Conservation (phyloP, 2,329 filamentous ascomycete genomes). For the Beauveria pseudobassiana region DNA sequence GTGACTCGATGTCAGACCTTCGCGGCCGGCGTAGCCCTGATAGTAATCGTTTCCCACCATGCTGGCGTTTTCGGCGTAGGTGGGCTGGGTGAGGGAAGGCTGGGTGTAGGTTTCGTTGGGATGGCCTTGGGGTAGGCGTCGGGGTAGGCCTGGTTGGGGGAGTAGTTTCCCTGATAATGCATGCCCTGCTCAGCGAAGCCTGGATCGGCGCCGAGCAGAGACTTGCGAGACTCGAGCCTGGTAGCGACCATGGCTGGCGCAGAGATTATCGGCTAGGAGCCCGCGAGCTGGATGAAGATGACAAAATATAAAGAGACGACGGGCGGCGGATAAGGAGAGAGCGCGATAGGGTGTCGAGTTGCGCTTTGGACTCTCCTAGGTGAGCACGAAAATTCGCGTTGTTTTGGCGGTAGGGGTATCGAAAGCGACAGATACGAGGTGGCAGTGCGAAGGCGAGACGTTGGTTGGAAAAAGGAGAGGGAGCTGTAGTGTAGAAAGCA, state of each 20-base stretch:
- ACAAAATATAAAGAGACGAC: not conserved
- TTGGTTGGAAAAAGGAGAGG: not conserved
- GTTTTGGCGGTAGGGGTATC: not conserved
- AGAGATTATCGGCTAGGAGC: not conserved
- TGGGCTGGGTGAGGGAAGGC: slow-evolving; percentile 19
- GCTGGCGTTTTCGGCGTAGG: slow-evolving; percentile 22
- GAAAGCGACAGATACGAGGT: not conserved
- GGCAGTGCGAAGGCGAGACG: not conserved
- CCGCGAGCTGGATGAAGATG: not conserved
- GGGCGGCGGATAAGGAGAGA: not conserved
- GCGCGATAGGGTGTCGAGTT: not conserved
- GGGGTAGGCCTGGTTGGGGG: slow-evolving; percentile 15
- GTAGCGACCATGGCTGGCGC: slow-evolving; percentile 28
- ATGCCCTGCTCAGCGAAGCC: slow-evolving; percentile 27
- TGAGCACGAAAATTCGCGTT: not conserved
- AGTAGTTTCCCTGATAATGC: slow-evolving; percentile 16
- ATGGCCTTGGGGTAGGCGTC: slow-evolving; percentile 24
- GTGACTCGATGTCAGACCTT: slow-evolving; percentile 28
- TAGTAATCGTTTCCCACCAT: slow-evolving; percentile 23
- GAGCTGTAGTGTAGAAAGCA: not conserved
- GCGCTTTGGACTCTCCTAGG: not conserved
- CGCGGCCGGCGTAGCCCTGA: slow-evolving; percentile 30
- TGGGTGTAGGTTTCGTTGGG: slow-evolving; percentile 16
- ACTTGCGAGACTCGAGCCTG: slow-evolving; percentile 33
- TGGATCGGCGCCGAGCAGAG: slow-evolving; percentile 31